Base-by-base conservation (phyloP, 306 rosid species). In the Citrullus mucosospermus region DNA sequence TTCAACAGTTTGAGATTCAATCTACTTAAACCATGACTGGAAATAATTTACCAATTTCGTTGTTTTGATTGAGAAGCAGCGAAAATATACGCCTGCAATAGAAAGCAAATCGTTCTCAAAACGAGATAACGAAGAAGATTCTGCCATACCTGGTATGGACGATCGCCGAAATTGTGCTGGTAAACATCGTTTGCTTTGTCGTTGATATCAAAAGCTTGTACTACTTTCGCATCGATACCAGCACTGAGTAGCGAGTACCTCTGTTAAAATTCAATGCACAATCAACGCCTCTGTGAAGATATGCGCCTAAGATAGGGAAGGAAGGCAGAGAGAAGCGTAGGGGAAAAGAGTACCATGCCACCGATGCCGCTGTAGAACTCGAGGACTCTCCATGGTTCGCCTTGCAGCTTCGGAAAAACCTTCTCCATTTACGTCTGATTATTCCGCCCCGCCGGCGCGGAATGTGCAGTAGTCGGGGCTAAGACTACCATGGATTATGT, bases 291-390 rank as follows among this genome's bases (percentile, higher is more conserved):
- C 14, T 55, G 46, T 14, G 25, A 32, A 53, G 59, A 43, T 3
- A 20, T 32, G 38, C 22, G 2, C 75, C 53, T 11, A 34, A 38
- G 51, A 77, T 12, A 22, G 2, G 2, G 50, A 14, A 66, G 1
- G n/a, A 15, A 59, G 30, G 38, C 2, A 56, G 18, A 61, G 5
- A 15, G 17, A 57, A 69, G 15, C 44, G 32, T 2, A 38, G 46
- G 65, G 1, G 9, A 14, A 54, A 39, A 79, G 55, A n/a, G 43
- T 83, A 94, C 99, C 97, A 95, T 88, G 81, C 99, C 99, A 50
- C 97, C 99, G 58, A 95, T 88, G 70, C 99, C 97, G 57, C 97
- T 95, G 90, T 89, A 95, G 84, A 92, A 95, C 81, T 92, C 99
- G n/a, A 95, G 93, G 55, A 92, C 91, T 82, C 87, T 84, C 95